Base-by-base conservation (phyloP, 345 rosid species). In the Eucalyptus sp. region DNA sequence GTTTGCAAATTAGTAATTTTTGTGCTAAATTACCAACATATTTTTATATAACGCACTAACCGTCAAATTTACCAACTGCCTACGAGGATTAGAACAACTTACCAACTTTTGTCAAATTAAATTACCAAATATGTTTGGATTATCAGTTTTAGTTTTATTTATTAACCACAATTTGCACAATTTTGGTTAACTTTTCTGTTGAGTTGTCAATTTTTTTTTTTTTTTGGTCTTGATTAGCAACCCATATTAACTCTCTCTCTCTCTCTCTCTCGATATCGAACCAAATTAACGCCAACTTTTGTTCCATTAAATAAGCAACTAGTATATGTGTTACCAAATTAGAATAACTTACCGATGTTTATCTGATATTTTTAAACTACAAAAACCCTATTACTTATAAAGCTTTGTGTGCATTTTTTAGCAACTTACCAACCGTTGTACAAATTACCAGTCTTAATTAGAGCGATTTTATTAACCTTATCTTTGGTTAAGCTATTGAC, bases 91-190 rank as follows among this genome's bases (percentile, higher is more conserved):
- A 31, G 79, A 66, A 37, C 3, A 7, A n/a, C 24, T 2, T 68
- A 68, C 2, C 43, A 31, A 33, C 24, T 68, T 33, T 33, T 68
- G 0, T 33, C 44, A 8, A 4, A 68, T 68, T 10, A 17, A 68
- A 33, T 33, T 68, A 8, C 80, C 7, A 68, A 3, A 0, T 4
- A 33, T 9, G 0, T 33, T 71, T 5, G 3, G 13, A 71, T 5
- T 5, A 33, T 10, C 81, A 71, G 4, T 0, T 33, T 9, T 68
- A 3, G 41, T 33, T 33, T 17, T 33, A 17, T 71, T 3, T 33
- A 33, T 71, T 71, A 71, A 22, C 44, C 81, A 33, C 1, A 33
- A 68, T 31, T 31, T 8, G 43, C 43, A 66, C 10, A 18, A 15
- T 8, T 66, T n/a, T n/a, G 31, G 15, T 31, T 2, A 8, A 33